Percentiles rank a stretch among this genome's conserved stretches.
Evolutionary conservation across 495 filamentous ascomycete species (phyloP).

Genomic region (Neurospora sp.): DNA sequence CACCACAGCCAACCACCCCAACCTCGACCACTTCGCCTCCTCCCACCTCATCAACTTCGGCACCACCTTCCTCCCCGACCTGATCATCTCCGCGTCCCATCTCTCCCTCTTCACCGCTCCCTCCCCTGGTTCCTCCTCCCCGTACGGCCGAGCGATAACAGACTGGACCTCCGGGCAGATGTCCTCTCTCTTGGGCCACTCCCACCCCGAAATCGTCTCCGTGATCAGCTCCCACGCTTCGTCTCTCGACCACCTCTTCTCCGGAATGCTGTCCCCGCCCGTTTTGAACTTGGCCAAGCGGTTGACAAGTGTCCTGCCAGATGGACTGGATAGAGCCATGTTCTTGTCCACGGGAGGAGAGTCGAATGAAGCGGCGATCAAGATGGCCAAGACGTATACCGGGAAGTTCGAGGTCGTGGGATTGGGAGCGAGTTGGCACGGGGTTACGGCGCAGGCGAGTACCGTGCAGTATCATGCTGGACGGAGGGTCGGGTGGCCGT

Average conservation of each 20-base stretch:
- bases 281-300: slow-evolving; percentile 38
- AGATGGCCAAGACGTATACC: slow-evolving; percentile 47
- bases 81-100: slow-evolving; percentile 14
- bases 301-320: slow-evolving; percentile 33
- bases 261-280: slow-evolving; percentile 43
- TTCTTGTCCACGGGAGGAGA: slow-evolving; percentile 48
- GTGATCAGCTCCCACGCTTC: slow-evolving; percentile 32
- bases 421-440: slow-evolving; percentile 44
- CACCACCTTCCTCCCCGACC: slow-evolving; percentile 14
- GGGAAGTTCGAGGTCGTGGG: slow-evolving; percentile 49
- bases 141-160: slow-evolving; percentile 27
- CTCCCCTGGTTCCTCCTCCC: not conserved
- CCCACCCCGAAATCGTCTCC: slow-evolving; percentile 45
- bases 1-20: not conserved
- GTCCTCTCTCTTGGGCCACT: slow-evolving; percentile 47
- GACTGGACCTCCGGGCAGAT: slow-evolving; percentile 50
- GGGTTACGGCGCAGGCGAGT: slow-evolving; percentile 34
- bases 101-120: slow-evolving; percentile 17
- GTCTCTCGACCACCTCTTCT: slow-evolving; percentile 44
- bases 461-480: slow-evolving; percentile 40
- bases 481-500: slow-evolving; percentile 32
- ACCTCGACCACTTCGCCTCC: slow-evolving; percentile 7
- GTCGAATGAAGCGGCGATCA: slow-evolving; percentile 44
- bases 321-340: slow-evolving; percentile 41
- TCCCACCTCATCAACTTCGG: slow-evolving; percentile 19